Conservation (phyloP, 139 green algal genomes). For the Micractinium conductrix region DNA sequence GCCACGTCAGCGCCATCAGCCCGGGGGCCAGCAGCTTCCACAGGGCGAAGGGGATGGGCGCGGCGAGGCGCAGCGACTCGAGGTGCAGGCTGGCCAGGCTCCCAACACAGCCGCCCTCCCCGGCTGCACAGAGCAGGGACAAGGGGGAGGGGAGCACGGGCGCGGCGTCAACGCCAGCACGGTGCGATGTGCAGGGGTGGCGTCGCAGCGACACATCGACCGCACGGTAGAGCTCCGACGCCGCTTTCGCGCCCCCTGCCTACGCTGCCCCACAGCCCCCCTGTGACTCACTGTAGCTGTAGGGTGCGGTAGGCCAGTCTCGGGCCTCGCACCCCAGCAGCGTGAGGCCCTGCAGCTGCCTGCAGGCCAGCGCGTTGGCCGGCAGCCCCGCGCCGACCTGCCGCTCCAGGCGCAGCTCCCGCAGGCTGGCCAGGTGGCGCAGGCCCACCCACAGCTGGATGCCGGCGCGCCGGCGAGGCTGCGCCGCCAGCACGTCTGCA, state of each 20-base stretch:
- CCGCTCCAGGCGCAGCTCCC: neutral
- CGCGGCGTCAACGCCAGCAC: no score
- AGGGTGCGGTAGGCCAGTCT: neutral
- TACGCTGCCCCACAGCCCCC: neutral
- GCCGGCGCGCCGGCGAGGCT: constrained; percentile 9
- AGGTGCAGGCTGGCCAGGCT: neutral
- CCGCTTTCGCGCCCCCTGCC: no score
- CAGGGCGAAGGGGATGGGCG: neutral
- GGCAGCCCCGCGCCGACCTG: constrained; percentile 1
- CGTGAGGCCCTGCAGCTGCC: neutral
- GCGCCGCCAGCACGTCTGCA: constrained; percentile 25
- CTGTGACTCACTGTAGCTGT: neutral
- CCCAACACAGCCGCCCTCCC: constrained; percentile 5
- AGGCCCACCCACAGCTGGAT: constrained; percentile 21
- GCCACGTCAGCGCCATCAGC: constrained; percentile 16
- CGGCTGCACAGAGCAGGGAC: neutral
- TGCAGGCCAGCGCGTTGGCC: constrained; percentile 20
- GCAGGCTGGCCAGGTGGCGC: constrained; percentile 22
- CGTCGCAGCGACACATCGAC: no score
- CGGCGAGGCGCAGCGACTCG: neutral
- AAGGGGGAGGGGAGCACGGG: neutral
- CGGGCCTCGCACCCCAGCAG: neutral
- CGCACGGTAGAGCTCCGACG: no score
- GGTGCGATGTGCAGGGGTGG: no score
- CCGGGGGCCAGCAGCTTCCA: neutral